A percentile compares a stretch with the other conserved stretches of the same genome.
These are phyloP conservation scores for Dendrobium officinale DNA, from an alignment of 106 monocot genomes.

Conservation along the genomic window DNA sequence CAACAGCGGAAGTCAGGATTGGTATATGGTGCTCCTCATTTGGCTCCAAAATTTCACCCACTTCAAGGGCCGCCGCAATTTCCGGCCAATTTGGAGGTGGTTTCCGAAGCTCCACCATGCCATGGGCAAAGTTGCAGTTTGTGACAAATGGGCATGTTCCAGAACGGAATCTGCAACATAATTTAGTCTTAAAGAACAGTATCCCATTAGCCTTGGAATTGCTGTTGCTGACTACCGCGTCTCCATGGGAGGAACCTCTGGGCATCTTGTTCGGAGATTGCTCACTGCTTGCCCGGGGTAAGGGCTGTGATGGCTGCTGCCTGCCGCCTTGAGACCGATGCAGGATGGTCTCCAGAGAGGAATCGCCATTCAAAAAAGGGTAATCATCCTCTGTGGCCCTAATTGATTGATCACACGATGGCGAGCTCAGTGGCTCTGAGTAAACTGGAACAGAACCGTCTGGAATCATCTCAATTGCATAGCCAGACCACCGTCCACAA, in stretches of 20 bases:
- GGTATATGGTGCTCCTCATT: conserved; percentile 89
- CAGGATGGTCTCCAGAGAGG: conserved; percentile 24
- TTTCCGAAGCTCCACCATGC: conserved; percentile 84
- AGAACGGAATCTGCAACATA: conserved; percentile 83
- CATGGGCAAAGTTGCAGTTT: conserved; percentile 93
- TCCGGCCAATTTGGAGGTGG: conserved; percentile 96
- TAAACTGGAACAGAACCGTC: conserved; percentile 24
- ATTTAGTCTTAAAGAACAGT: conserved; percentile 98
- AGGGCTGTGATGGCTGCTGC: background rate
- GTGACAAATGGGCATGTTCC: conserved; percentile 88
- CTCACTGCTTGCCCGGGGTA: conserved; percentile 49
- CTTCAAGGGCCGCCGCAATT: conserved; percentile 68
- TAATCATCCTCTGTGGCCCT: conserved; percentile 84
- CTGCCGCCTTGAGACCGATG: conserved; percentile 15
- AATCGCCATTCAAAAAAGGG: conserved; percentile 26
- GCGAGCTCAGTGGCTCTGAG: conserved; percentile 18
- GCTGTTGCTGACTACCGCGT: conserved; percentile 3
- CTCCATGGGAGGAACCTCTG: conserved; percentile 24
- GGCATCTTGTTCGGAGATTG: conserved; percentile 46
- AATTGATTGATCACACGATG: conserved; percentile 25
- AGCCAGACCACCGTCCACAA: conserved; percentile 20
- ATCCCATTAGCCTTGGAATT: conserved; percentile 67
- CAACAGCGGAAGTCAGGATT: conserved; percentile 32
- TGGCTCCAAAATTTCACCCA: conserved; percentile 15
- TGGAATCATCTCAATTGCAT: conserved; percentile 66